Evolutionary conservation across 1,284 basidiomycete species (phyloP).

Genomic region (Pyrrhoderma noxium): DNA sequence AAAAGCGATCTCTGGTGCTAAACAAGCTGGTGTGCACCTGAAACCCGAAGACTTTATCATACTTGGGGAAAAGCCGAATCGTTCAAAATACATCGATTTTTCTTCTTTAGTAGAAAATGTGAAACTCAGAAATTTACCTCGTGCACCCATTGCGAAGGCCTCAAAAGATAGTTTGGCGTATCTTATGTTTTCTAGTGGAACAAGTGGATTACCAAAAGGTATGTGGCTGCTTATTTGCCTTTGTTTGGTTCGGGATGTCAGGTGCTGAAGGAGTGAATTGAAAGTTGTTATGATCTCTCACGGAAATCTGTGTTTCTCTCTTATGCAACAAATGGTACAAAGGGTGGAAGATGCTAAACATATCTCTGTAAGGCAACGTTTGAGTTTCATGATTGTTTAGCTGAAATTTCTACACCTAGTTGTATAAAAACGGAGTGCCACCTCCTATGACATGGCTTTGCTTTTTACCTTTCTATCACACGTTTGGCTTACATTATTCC

Average conservation of each 20-base stretch:
- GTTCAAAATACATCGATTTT: constrained; percentile 36
- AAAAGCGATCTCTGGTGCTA: constrained; percentile 42
- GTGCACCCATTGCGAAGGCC: constrained; percentile 39
- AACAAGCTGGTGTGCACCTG: constrained; percentile 37
- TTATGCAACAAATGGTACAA: constrained; percentile 36
- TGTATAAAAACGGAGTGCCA: constrained; percentile 26
- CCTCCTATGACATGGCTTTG: constrained; percentile 43
- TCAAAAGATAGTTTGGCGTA: constrained; percentile 57
- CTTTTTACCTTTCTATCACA: constrained; percentile 64
- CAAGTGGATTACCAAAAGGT: constrained; percentile 73
- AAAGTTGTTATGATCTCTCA: constrained; percentile 72
- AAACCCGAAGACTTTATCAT: constrained; percentile 41
- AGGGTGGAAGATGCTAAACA: constrained; percentile 23
- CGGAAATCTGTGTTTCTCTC: constrained; percentile 50
- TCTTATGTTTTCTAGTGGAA: constrained; percentile 71
- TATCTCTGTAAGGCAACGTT: constrained; percentile 13
- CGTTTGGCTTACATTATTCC: constrained; percentile 51
- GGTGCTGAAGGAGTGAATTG: not conserved
- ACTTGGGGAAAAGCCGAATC: constrained; percentile 38
- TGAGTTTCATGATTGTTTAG: not conserved
- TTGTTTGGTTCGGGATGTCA: not conserved
- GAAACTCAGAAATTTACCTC: constrained; percentile 31
- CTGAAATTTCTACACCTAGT: not conserved
- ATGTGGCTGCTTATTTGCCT: constrained; percentile 23
- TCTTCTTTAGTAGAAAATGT: constrained; percentile 38